Base-by-base conservation (phyloP, 2,329 filamentous ascomycete species). In the Microdochium trichocladiopsis region DNA sequence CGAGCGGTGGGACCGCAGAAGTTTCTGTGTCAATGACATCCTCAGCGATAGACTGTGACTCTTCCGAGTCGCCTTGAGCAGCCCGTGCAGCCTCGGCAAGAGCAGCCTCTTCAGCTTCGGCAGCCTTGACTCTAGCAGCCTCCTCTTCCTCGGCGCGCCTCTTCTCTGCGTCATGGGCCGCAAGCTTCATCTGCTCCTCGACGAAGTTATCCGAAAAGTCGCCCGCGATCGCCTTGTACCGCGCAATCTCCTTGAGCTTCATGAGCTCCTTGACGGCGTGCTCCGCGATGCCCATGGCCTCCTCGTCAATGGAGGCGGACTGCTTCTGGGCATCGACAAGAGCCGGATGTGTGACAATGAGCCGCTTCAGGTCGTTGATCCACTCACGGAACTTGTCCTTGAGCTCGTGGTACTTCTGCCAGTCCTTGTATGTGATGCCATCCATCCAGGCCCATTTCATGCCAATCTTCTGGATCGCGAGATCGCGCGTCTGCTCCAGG, bases 391-490 rank as follows among this genome's bases (percentile, higher is more conserved):
- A 88, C 12, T 88, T 86, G 51, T 80, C 82, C 72, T 89, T 95
- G 53, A 99, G 76, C 54, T 88, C 83, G 67, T 97, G 91, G 65
- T 96, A 99, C 67, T 93, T 94, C 54, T 87, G 83, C 94, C 94
- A 99, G 67, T 99, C 91, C 68, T 95, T 92, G 76, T 99, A 96
- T 1, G 93, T 95, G 55, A 99, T 82, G 28, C 90, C 90, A 53
- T 97, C 91, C 72, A 91, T 94, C 86, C 90, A 95, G 12, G 93
- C 91, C 92, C 94, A 99, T 63, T 82, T 83, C 84, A 95, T 93
- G 52, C 92, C 92, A 51, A 96, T 90, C 66, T 95, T 90, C 66
- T 95, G 90, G 31, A 96, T 78, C 5, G 91, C 90, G 33, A 96
- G 77, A 61, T 92, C 87, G 43, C 89, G 84, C 55, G 94, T 92